These are phyloP conservation scores for Sporothrix euskadiensis DNA, from an alignment of 2,329 filamentous ascomycete species.

Conservation along the genomic window DNA sequence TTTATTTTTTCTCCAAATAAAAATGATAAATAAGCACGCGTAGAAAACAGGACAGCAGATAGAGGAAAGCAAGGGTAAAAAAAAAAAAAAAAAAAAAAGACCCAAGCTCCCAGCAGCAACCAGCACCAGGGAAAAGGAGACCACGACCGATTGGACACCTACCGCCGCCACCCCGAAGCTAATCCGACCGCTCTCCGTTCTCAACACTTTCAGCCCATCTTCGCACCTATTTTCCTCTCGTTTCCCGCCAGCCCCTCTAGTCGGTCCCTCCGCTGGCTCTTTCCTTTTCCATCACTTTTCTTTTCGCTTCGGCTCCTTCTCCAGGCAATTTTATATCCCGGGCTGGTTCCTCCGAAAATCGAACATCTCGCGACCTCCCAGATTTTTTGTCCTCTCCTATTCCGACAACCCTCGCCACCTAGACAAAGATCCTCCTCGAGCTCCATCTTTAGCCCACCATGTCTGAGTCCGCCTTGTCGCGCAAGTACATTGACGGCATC, in stretches of 20 bases:
- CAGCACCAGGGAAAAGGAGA: conserved; percentile 9
- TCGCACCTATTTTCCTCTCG: conserved; percentile 21
- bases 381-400: conserved; percentile 6
- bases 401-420: not conserved
- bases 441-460: conserved; percentile 35
- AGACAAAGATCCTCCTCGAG: not conserved
- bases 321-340: not conserved
- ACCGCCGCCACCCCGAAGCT: conserved; percentile 25
- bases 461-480: conserved; percentile 51
- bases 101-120: conserved; percentile 11
- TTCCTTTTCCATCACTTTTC: not conserved
- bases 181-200: not conserved
- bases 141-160: conserved; percentile 19
- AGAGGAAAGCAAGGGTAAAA: conserved; percentile 1
- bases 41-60: not conserved
- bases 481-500: conserved; percentile 72
- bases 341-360: not conserved
- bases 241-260: conserved; percentile 14
- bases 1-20: not conserved
- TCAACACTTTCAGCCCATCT: conserved; percentile 3
- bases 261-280: not conserved
- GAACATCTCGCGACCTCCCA: conserved; percentile 8
- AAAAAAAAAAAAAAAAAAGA: not conserved
- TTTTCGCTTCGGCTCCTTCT: not conserved
- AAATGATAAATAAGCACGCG: not conserved